phyloP scores from a whole-genome alignment of 306 rosid species.

The Gleditsia sinensis region DNA sequence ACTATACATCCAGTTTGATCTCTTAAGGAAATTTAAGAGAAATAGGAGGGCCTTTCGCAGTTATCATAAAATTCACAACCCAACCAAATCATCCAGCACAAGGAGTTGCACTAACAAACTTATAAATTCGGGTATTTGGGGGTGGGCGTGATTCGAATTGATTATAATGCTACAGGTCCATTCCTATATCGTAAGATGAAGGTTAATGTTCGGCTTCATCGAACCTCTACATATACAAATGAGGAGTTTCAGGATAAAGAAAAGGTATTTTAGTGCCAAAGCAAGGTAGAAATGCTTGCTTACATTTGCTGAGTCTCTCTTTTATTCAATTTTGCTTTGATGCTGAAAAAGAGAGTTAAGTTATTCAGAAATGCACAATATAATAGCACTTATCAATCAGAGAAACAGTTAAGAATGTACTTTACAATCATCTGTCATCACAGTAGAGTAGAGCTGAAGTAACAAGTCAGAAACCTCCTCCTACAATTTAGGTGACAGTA shows the following conservation, averaged over 20 bases:
- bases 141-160: neutral
- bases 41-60: neutral
- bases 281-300: constrained; percentile 36
- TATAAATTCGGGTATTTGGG: neutral
- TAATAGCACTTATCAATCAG: constrained; percentile 40
- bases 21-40: too few relatives aligned
- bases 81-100: neutral
- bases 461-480: constrained; percentile 34
- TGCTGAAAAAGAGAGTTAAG: constrained; percentile 48
- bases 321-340: constrained; percentile 41
- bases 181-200: neutral
- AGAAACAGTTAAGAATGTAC: constrained; percentile 42
- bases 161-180: neutral
- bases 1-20: too few relatives aligned
- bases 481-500: constrained; percentile 36
- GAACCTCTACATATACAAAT: constrained; percentile 7
- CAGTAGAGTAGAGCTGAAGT: constrained; percentile 38
- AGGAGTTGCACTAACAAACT: neutral
- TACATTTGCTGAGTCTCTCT: constrained; percentile 40
- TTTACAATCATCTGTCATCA: constrained; percentile 31
- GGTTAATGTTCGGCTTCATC: neutral
- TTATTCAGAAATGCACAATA: constrained; percentile 40
- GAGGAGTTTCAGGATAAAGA: too few relatives aligned
- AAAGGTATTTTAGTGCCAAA: constrained; percentile 23
- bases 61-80: neutral